Evolutionary conservation across 1,284 basidiomycete genomes (phyloP).

Genomic region (Megacollybia platyphylla): DNA sequence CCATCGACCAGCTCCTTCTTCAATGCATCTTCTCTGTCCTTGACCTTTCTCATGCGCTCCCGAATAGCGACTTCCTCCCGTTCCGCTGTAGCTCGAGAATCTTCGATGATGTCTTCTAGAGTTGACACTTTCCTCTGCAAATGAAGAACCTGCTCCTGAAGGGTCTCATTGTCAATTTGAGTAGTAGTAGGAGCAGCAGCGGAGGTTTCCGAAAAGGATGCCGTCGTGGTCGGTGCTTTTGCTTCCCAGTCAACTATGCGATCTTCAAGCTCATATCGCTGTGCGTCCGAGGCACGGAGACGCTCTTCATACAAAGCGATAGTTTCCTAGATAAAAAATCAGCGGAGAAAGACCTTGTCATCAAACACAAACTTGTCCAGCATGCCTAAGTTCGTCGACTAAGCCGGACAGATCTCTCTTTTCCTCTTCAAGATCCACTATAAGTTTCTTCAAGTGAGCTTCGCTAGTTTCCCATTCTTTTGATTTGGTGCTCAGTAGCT

Average conservation of each 20-base stretch:
- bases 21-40: slow-evolving; percentile 68
- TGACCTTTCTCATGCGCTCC: slow-evolving; percentile 56
- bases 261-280: slow-evolving; percentile 72
- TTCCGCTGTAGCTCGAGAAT: slow-evolving; percentile 60
- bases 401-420: slow-evolving; percentile 20
- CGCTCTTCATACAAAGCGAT: slow-evolving; percentile 89
- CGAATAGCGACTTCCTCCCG: slow-evolving; percentile 58
- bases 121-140: slow-evolving; percentile 64
- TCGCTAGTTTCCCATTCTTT: slow-evolving; percentile 42
- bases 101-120: slow-evolving; percentile 82
- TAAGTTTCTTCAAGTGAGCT: slow-evolving; percentile 28
- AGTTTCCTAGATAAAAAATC: slow-evolving; percentile 49
- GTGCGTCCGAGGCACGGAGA: slow-evolving; percentile 54
- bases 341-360: slow-evolving; percentile 1
- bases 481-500: slow-evolving; percentile 38
- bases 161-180: slow-evolving; percentile 88
- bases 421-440: slow-evolving; percentile 3
- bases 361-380: slow-evolving; percentile 57
- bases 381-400: slow-evolving; percentile 70
- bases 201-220: slow-evolving; percentile 23
- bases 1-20: slow-evolving; percentile 54
- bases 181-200: slow-evolving; percentile 37
- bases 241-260: slow-evolving; percentile 54
- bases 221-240: slow-evolving; percentile 19
- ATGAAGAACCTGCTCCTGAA: slow-evolving; percentile 80